Base-by-base conservation (phyloP, 208 protist species). In the Angomonas desouzai region DNA sequence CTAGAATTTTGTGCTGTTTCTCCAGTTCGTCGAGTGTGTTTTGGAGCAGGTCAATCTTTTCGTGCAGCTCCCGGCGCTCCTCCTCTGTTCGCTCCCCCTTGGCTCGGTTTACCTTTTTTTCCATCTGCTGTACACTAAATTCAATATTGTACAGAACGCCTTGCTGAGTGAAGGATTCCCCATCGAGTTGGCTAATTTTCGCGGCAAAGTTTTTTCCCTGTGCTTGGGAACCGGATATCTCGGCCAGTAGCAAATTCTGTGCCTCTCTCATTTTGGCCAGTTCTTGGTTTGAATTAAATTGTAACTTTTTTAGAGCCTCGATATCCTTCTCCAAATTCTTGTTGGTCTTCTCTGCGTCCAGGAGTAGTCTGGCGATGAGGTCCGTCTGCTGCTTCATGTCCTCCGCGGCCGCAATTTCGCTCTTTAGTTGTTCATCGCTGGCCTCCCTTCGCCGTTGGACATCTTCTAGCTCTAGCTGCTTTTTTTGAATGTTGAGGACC, bases 91-190 rank as follows among this genome's bases (percentile, higher is more conserved):
- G 82, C 79, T 97, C 88, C 16, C 94, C 91, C 47, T 88, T 84
- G 48, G 87, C 88, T 22, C 89, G 81, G 49, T 81, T 85, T 18
- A 97, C 92, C 70, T 96, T 97, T 63, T 94, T 88, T 73, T 97
- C 89, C 85, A 98, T 94, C 79, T 97, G 92, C 86, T 98, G 95
- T 29, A 97, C 81, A 53, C 81, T 91, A 64, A 97, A 98, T 79
- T 98, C 93, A 27, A 96, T 87, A 70, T 86, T 92, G 83, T 98
- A 98, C 38, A 98, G 79, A 6, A 97, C 64, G 47, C 96, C 89
- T 72, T 97, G 93, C 74, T 96, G 93, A 64, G 91, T 76, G 55
- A 97, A 87, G 33, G 87, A 81, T 62, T 94, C 86, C 11, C 55
- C 48, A 65, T 97, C 93, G 2, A 96, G 77, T 64, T 95, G 83